phyloP scores from a whole-genome alignment of 345 rosid genomes.

The Toxicodendron radicans region DNA sequence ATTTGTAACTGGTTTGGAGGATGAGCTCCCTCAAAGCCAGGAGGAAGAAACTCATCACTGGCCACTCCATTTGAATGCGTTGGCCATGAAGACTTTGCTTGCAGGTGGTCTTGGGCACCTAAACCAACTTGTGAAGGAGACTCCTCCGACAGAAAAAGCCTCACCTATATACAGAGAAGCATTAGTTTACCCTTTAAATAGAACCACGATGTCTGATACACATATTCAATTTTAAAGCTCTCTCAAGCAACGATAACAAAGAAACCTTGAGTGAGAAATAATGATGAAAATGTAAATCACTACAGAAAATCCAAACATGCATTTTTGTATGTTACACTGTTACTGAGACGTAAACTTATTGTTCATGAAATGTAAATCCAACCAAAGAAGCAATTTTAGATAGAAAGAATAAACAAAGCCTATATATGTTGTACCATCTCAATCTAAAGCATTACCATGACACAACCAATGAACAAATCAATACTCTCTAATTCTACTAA shows the following conservation, averaged over 20 bases:
- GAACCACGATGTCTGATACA: conserved; percentile 2
- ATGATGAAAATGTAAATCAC: not conserved
- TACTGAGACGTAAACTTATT: no score
- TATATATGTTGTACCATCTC: not conserved
- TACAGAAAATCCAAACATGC: not conserved
- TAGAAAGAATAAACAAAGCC: not conserved
- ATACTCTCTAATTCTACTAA: not conserved
- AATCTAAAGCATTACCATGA: not conserved
- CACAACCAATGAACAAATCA: not conserved
- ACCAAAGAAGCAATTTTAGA: not conserved
- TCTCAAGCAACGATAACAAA: conserved; percentile 13
- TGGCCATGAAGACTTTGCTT: conserved; percentile 67
- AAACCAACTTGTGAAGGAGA: conserved; percentile 86
- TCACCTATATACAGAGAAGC: conserved; percentile 50
- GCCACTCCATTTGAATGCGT: conserved; percentile 47
- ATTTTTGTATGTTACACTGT: no score
- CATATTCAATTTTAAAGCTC: not conserved
- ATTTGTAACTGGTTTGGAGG: conserved; percentile 48
- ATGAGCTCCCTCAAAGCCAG: conserved; percentile 82
- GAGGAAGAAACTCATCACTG: conserved; percentile 71
- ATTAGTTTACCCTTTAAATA: not conserved
- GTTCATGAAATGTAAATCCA: not conserved
- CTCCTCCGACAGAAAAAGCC: conserved; percentile 82
- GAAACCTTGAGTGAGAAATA: not conserved
- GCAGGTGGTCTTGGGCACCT: conserved; percentile 87